Evolutionary conservation across 352 stramenopile species (phyloP).

Genomic region (Phytophthora megakarya): DNA sequence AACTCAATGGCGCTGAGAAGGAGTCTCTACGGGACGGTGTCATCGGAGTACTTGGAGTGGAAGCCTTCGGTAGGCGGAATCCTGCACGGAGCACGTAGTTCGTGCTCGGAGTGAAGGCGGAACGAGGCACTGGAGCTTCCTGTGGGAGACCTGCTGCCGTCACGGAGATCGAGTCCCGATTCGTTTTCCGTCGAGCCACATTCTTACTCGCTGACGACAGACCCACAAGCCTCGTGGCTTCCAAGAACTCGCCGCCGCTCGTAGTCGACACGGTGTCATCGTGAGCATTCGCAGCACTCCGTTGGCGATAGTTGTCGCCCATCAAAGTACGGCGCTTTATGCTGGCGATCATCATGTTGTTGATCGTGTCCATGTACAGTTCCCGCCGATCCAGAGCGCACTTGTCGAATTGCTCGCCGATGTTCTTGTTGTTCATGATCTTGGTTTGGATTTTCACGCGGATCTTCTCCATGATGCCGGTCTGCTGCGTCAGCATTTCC

Average conservation of each 20-base stretch:
- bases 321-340: constrained; percentile 73
- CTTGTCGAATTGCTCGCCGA: constrained; percentile 88
- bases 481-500: constrained; percentile 72
- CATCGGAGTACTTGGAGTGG: constrained; percentile 35
- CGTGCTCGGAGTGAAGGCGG: constrained; percentile 45
- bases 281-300: constrained; percentile 27
- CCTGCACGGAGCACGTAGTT: constrained; percentile 59
- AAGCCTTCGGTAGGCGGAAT: constrained; percentile 59
- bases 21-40: constrained; percentile 29
- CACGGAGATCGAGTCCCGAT: constrained; percentile 36
- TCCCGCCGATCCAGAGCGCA: constrained; percentile 75
- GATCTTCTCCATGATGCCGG: constrained; percentile 71
- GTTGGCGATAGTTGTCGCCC: constrained; percentile 13
- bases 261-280: constrained; percentile 24
- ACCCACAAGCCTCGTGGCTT: constrained; percentile 51
- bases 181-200: constrained; percentile 31
- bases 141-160: constrained; percentile 35
- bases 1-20: constrained; percentile 27
- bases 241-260: constrained; percentile 46
- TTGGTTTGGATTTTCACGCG: constrained; percentile 79
- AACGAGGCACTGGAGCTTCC: constrained; percentile 33
- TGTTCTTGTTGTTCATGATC: constrained; percentile 92
- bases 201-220: constrained; percentile 22
- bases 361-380: constrained; percentile 79
- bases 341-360: constrained; percentile 76